Percentiles rank a stretch among this genome's conserved stretches.
These are phyloP conservation scores for Hypericum perforatum DNA, from an alignment of 345 rosid species.

Conservation along the genomic window DNA sequence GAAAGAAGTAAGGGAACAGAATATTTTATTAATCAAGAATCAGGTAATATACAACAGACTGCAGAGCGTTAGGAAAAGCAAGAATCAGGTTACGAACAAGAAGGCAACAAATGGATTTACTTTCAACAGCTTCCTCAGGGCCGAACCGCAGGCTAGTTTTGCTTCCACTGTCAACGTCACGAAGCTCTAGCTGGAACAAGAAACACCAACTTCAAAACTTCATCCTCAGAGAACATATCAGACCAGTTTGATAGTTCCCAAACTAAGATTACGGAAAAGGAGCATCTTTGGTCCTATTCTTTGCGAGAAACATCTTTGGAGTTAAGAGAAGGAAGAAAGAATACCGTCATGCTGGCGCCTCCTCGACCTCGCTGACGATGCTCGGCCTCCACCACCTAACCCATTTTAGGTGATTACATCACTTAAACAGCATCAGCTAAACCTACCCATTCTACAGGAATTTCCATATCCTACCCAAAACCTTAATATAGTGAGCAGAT, in stretches of 20 bases:
- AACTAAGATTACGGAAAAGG: neutral
- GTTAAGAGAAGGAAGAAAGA: neutral
- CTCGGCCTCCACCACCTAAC: slow-evolving; percentile 63
- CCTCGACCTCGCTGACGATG: slow-evolving; percentile 93
- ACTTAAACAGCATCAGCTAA: slow-evolving; percentile 60
- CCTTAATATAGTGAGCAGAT: no score
- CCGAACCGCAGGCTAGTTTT: slow-evolving; percentile 77
- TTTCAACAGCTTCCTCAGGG: slow-evolving; percentile 79
- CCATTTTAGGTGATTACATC: no score
- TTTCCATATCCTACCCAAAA: neutral
- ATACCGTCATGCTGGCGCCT: slow-evolving; percentile 81
- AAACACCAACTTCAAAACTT: slow-evolving; percentile 1
- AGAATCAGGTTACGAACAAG: neutral
- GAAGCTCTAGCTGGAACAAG: slow-evolving; percentile 63
- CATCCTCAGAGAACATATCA: neutral
- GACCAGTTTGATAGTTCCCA: neutral
- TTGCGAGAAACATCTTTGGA: neutral
- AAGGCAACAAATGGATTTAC: slow-evolving; percentile 29
- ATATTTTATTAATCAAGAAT: neutral
- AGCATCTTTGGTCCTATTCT: no score
- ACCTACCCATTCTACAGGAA: neutral
- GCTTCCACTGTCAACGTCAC: slow-evolving; percentile 80
- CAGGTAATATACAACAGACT: neutral
- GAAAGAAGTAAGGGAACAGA: neutral
- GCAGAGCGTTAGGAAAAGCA: neutral